phyloP scores from a whole-genome alignment of 768 basidiomycete species.

The Phylloporus arenicola region DNA sequence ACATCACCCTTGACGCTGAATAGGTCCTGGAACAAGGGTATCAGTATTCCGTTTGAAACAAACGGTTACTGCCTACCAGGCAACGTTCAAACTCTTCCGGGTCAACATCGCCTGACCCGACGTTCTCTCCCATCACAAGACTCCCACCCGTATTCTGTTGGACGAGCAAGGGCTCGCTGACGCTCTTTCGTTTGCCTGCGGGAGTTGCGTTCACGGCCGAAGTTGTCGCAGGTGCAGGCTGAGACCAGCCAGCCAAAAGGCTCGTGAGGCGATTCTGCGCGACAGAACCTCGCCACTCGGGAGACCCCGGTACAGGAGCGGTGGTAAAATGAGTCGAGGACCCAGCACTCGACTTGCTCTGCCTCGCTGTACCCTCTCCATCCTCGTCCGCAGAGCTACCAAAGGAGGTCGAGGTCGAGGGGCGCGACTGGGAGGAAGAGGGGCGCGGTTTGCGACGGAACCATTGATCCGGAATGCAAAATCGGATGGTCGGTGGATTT shows the following conservation, averaged over 20 bases:
- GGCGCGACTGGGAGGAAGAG: constrained; percentile 43
- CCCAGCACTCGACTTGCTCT: constrained; percentile 29
- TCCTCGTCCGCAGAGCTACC: constrained; percentile 33
- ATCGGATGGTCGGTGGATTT: constrained; percentile 36
- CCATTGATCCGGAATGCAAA: constrained; percentile 79
- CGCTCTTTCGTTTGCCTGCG: constrained; percentile 47
- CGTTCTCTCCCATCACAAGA: constrained; percentile 26
- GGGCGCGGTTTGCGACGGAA: constrained; percentile 61
- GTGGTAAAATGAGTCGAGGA: constrained; percentile 16
- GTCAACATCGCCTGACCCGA: constrained; percentile 31
- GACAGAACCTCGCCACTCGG: constrained; percentile 50
- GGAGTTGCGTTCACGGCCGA: constrained; percentile 25
- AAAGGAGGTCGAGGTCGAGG: constrained; percentile 50
- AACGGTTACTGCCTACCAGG: constrained; percentile 45
- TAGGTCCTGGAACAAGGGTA: constrained; percentile 48
- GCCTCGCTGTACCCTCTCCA: constrained; percentile 61
- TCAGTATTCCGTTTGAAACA: constrained; percentile 2
- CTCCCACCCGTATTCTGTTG: constrained; percentile 40
- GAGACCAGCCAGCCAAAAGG: constrained; percentile 64
- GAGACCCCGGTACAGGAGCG: constrained; percentile 24
- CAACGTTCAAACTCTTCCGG: constrained; percentile 56
- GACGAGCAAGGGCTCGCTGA: constrained; percentile 67
- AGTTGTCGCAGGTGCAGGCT: constrained; percentile 38
- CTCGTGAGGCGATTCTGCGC: constrained; percentile 59
- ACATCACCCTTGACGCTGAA: constrained; percentile 69